Evolutionary conservation across 2,329 filamentous ascomycete species (phyloP).

Genomic region (Cercospora citrullina): DNA sequence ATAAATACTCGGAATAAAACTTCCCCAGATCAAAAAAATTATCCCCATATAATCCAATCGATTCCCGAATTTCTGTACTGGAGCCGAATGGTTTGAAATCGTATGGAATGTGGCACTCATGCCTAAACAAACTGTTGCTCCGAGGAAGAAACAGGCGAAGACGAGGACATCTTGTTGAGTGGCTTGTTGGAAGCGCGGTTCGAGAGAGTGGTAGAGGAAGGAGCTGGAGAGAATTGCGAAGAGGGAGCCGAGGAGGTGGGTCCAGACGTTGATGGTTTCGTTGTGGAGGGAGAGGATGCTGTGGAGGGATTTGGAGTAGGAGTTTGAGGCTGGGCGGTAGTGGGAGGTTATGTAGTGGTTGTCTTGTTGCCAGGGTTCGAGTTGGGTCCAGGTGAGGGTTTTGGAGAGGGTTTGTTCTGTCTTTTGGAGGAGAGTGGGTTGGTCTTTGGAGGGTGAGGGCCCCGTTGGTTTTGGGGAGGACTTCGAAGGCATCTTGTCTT

Average conservation of each 20-base stretch:
- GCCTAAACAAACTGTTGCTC: constrained; percentile 52
- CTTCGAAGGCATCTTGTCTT: background rate
- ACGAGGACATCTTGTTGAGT: constrained; percentile 64
- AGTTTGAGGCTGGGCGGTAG: constrained; percentile 64
- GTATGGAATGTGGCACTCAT: constrained; percentile 73
- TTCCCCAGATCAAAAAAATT: constrained; percentile 85
- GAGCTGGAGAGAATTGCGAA: constrained; percentile 55
- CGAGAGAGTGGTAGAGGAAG: constrained; percentile 59
- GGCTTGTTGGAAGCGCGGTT: constrained; percentile 66
- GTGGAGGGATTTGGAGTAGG: constrained; percentile 58
- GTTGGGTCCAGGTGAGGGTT: constrained; percentile 49
- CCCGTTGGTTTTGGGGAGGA: background rate
- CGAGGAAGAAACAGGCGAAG: constrained; percentile 76
- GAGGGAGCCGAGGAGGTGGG: constrained; percentile 67
- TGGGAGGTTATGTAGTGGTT: constrained; percentile 68
- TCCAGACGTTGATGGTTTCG: constrained; percentile 70
- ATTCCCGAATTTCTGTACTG: constrained; percentile 80
- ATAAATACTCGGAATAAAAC: constrained; percentile 83
- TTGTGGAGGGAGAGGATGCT: constrained; percentile 66
- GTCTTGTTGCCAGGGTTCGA: constrained; percentile 55
- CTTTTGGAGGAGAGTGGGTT: constrained; percentile 6
- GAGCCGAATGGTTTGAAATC: constrained; percentile 78
- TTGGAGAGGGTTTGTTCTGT: constrained; percentile 41
- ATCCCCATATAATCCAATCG: constrained; percentile 95
- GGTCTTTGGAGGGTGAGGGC: background rate